These are phyloP conservation scores for Wickerhamomyces subpelliculosus DNA, from an alignment of 805 yeast species.

Conservation along the genomic window DNA sequence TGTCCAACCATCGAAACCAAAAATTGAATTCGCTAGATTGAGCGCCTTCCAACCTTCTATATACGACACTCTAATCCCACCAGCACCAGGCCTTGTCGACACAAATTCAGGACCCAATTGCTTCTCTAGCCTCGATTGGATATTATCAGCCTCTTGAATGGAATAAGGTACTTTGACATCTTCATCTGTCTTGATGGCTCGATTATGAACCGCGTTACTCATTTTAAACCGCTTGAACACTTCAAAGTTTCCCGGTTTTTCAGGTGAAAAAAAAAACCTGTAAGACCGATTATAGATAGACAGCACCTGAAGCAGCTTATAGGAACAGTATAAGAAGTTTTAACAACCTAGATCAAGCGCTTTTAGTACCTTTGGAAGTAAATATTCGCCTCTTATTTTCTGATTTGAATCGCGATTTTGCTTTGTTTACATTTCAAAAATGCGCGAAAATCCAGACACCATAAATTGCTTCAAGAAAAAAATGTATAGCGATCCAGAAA, in stretches of 20 bases:
- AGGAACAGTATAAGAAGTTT: too few species aligned
- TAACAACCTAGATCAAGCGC: too few species aligned
- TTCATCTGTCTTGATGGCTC: neutral
- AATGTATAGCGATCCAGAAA: too few species aligned
- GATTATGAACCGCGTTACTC: neutral
- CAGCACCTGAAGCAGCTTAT: too few species aligned
- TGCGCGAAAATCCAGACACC: neutral
- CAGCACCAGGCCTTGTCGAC: constrained; percentile 70
- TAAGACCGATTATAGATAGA: too few species aligned
- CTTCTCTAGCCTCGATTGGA: constrained; percentile 32
- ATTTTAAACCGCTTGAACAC: neutral
- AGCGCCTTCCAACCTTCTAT: constrained; percentile 83
- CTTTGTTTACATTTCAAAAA: neutral
- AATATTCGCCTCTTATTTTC: too few species aligned
- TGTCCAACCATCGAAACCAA: constrained; percentile 82
- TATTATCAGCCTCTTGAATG: constrained; percentile 17
- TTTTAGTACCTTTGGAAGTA: too few species aligned
- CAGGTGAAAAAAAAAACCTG: too few species aligned
- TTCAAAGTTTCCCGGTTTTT: too few species aligned
- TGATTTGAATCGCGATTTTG: neutral
- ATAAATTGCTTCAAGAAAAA: neutral
- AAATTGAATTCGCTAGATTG: constrained; percentile 71
- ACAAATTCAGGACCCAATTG: constrained; percentile 73
- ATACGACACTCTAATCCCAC: constrained; percentile 61
- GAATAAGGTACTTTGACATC: constrained; percentile 3